Conservation (phyloP, 1,139 yeast genomes). For the Debaryomyces sp. region DNA sequence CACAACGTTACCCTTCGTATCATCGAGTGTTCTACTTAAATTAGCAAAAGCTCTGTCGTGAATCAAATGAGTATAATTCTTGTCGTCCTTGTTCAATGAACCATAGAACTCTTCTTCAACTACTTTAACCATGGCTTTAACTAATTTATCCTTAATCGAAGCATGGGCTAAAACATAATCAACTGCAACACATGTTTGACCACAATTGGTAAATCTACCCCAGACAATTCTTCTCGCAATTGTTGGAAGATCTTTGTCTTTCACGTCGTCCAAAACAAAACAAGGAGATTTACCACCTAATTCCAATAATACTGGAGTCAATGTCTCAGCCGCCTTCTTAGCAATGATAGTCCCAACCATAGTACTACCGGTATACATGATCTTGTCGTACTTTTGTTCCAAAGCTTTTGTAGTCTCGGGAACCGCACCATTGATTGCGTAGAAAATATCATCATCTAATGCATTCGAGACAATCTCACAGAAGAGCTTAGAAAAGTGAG, state of each 20-base stretch:
- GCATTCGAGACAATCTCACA: constrained; percentile 57
- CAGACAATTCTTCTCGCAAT: constrained; percentile 73
- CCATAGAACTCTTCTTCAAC: constrained; percentile 52
- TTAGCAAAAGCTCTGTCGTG: constrained; percentile 61
- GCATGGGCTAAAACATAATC: constrained; percentile 77
- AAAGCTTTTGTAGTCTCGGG: constrained; percentile 68
- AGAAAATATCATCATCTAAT: constrained; percentile 58
- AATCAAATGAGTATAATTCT: constrained; percentile 61
- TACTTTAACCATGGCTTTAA: constrained; percentile 44
- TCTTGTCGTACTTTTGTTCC: constrained; percentile 74
- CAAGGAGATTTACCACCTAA: constrained; percentile 95
- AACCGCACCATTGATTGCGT: constrained; percentile 73
- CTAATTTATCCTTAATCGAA: constrained; percentile 52
- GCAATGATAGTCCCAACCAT: constrained; percentile 79
- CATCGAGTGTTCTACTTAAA: constrained; percentile 46
- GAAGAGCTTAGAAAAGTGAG: constrained; percentile 59
- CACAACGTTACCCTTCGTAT: constrained; percentile 61
- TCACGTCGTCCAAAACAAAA: constrained; percentile 58
- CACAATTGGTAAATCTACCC: constrained; percentile 82
- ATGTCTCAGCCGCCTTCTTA: constrained; percentile 76
- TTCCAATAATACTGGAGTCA: constrained; percentile 83
- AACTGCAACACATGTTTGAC: constrained; percentile 89
- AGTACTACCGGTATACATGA: constrained; percentile 84
- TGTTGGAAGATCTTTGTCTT: constrained; percentile 45
- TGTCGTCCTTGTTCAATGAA: constrained; percentile 29